Conservation (phyloP, 306 rosid species). For the Lagenaria siceraria region DNA sequence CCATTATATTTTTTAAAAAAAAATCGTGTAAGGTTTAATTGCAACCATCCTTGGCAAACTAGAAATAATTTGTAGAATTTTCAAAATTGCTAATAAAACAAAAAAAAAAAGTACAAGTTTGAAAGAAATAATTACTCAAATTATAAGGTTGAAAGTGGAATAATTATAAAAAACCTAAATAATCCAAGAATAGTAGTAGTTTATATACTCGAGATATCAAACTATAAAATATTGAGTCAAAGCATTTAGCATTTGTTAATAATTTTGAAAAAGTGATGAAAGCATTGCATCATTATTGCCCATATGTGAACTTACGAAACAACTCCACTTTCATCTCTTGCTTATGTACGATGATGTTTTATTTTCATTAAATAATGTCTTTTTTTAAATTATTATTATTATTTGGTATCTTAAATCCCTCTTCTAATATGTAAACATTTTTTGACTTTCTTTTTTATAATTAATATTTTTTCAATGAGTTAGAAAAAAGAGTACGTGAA, state of each 20-base stretch:
- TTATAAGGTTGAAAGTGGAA: not conserved
- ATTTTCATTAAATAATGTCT: too few species aligned
- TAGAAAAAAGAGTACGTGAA: not conserved
- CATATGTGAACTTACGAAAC: not conserved
- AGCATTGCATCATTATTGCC: not conserved
- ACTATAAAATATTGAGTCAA: not conserved
- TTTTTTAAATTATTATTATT: too few species aligned
- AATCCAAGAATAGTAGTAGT: not conserved
- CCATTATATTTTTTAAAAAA: too few species aligned
- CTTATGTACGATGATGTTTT: not conserved
- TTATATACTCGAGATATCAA: not conserved
- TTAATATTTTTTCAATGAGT: not conserved
- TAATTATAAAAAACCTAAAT: not conserved
- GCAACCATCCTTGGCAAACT: too few species aligned
- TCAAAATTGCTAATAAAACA: too few species aligned
- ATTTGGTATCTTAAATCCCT: too few species aligned
- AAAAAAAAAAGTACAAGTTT: not conserved
- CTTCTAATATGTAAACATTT: not conserved
- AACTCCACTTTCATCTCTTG: not conserved
- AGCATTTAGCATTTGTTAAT: not conserved
- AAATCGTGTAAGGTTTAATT: too few species aligned
- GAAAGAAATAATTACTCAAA: not conserved
- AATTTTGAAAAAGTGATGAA: not conserved
- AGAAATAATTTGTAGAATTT: too few species aligned
- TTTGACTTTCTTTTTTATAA: too few species aligned